Percentiles rank a stretch among this genome's conserved stretches.
Evolutionary conservation across 1,139 yeast genomes (phyloP).

Genomic region (Geotrichum citri-aurantii): DNA sequence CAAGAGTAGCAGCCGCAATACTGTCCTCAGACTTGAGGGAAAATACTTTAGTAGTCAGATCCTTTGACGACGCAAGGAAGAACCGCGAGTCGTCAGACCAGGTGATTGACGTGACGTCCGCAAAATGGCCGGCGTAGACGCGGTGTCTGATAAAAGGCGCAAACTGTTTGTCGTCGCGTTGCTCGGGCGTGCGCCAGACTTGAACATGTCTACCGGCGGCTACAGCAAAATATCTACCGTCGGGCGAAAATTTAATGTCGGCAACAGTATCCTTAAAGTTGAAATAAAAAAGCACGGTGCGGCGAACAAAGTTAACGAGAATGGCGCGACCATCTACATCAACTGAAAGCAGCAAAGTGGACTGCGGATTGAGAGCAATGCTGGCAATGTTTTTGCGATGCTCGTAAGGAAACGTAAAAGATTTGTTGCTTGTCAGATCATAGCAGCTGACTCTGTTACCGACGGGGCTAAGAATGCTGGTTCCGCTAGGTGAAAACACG

Average conservation of each 20-base stretch:
- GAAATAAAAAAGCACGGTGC: slow-evolving; percentile 91
- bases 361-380: slow-evolving; percentile 77
- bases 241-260: slow-evolving; percentile 80
- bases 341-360: slow-evolving; percentile 73
- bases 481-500: slow-evolving; percentile 83
- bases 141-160: slow-evolving; percentile 93
- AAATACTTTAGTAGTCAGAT: slow-evolving; percentile 82
- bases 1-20: slow-evolving; percentile 75
- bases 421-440: slow-evolving; percentile 75
- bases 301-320: slow-evolving; percentile 72
- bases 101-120: slow-evolving; percentile 66
- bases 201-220: slow-evolving; percentile 80
- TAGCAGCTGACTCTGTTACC: slow-evolving; percentile 90
- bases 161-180: slow-evolving; percentile 66
- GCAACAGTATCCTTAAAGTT: slow-evolving; percentile 76
- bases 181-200: slow-evolving; percentile 89
- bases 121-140: slow-evolving; percentile 88
- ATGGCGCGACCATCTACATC: slow-evolving; percentile 91
- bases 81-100: slow-evolving; percentile 94
- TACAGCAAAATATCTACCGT: slow-evolving; percentile 81
- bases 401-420: slow-evolving; percentile 87
- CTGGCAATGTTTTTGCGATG: slow-evolving; percentile 80
- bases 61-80: slow-evolving; percentile 80
- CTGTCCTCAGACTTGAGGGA: slow-evolving; percentile 71
- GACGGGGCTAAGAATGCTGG: slow-evolving; percentile 78